A percentile compares a stretch with the other conserved stretches of the same genome.
Evolutionary conservation across 169 alveolate species (phyloP).

Genomic region (Eimeria sp.): DNA sequence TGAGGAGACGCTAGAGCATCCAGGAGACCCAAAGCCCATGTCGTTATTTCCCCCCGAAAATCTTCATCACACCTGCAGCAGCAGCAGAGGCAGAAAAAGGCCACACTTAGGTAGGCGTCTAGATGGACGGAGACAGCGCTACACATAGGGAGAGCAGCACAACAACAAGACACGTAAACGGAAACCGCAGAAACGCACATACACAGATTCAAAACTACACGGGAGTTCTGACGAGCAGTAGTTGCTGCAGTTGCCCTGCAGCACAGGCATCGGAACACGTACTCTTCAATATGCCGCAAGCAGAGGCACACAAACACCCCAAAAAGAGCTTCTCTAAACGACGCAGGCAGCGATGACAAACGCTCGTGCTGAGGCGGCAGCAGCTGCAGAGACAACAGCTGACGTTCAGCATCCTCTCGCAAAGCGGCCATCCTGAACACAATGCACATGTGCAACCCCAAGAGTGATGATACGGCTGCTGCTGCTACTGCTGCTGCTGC

Average conservation of each 20-base stretch:
- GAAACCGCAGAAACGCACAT: background rate
- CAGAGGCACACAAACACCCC: conserved; percentile 78
- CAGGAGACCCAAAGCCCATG: conserved; percentile 58
- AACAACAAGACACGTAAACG: background rate
- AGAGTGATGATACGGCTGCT: background rate
- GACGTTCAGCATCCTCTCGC: conserved; percentile 61
- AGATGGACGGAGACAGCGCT: background rate
- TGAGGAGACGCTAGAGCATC: conserved; percentile 65
- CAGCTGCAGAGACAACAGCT: conserved; percentile 70
- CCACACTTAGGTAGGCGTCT: background rate
- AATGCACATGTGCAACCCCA: background rate
- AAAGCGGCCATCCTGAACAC: conserved; percentile 40
- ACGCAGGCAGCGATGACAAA: conserved; percentile 23
- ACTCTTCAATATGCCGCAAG: conserved; percentile 74
- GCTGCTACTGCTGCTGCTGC: background rate
- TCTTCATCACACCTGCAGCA: conserved; percentile 60
- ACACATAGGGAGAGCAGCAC: background rate
- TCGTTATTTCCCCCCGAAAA: conserved; percentile 58
- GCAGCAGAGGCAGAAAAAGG: background rate
- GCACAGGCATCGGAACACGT: background rate
- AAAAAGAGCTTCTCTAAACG: conserved; percentile 57
- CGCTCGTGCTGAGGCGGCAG: conserved; percentile 62
- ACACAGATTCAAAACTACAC: too few species aligned
- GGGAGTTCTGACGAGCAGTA: background rate
- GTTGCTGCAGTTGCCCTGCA: background rate